phyloP scores from a whole-genome alignment of 441 rosid species.

The Geranium incanum region DNA sequence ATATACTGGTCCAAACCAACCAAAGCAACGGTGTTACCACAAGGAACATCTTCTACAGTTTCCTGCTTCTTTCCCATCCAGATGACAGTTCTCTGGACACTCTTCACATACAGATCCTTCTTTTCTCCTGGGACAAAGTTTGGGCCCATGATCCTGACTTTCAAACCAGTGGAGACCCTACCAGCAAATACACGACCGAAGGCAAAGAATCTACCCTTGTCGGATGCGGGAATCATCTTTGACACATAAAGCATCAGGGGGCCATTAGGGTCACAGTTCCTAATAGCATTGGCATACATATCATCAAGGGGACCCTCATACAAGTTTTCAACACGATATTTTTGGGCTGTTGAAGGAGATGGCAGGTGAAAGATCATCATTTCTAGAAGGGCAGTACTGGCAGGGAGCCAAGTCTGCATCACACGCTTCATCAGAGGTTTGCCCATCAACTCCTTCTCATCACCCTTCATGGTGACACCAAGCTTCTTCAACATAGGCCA shows the following conservation, averaged over 20 bases:
- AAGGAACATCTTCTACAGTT: slow-evolving; percentile 60
- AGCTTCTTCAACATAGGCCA: slow-evolving; percentile 56
- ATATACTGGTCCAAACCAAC: slow-evolving; percentile 53
- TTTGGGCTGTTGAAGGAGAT: slow-evolving; percentile 45
- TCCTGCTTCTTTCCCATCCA: slow-evolving; percentile 69
- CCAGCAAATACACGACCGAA: slow-evolving; percentile 54
- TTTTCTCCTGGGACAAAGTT: slow-evolving; percentile 54
- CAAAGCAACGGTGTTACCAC: slow-evolving; percentile 60
- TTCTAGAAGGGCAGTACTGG: slow-evolving; percentile 43
- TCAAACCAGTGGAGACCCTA: slow-evolving; percentile 45
- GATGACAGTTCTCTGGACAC: slow-evolving; percentile 55
- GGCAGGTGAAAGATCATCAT: slow-evolving; percentile 61
- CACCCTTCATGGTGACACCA: slow-evolving; percentile 39
- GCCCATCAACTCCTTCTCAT: slow-evolving; percentile 48
- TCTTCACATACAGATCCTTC: slow-evolving; percentile 49
- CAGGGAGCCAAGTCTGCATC: slow-evolving; percentile 61
- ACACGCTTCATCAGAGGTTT: slow-evolving; percentile 59
- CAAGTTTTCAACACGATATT: slow-evolving; percentile 54
- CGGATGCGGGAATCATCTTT: slow-evolving; percentile 59
- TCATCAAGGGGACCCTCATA: slow-evolving; percentile 57
- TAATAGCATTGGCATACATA: slow-evolving; percentile 43
- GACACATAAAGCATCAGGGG: slow-evolving; percentile 60
- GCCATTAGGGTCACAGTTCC: slow-evolving; percentile 50
- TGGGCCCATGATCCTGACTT: slow-evolving; percentile 62
- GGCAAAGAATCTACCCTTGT: slow-evolving; percentile 53